Evolutionary conservation across 495 filamentous ascomycete species (phyloP).

Genomic region (Penicillium flavigenum): DNA sequence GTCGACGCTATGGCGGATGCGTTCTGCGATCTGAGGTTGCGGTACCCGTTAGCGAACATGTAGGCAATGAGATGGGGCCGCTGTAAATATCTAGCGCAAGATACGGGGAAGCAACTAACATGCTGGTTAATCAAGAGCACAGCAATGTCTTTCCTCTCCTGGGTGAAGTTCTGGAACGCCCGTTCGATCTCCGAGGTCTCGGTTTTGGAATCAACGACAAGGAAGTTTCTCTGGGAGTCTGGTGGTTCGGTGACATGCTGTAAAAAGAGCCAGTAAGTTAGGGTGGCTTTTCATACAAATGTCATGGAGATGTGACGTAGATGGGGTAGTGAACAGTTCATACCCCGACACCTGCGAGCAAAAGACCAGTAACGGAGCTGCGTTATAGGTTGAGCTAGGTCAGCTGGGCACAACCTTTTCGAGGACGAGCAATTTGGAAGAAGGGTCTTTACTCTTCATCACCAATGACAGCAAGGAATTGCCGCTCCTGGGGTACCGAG

Average conservation of each 20-base stretch:
- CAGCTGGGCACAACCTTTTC: constrained; percentile 17
- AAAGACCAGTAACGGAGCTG: constrained; percentile 92
- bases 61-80: neutral
- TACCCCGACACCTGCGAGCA: constrained; percentile 94
- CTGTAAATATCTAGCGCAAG: neutral
- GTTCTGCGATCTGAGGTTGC: constrained; percentile 74
- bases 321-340: constrained; percentile 30
- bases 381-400: constrained; percentile 26
- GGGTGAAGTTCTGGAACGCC: constrained; percentile 85
- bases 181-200: constrained; percentile 84
- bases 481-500: constrained; percentile 63
- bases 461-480: constrained; percentile 96
- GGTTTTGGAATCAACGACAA: constrained; percentile 92
- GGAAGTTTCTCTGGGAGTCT: constrained; percentile 92
- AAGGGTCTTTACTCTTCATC: constrained; percentile 72
- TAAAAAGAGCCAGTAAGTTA: constrained; percentile 2
- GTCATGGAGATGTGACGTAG: neutral
- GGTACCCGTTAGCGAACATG: neutral
- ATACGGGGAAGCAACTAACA: constrained; percentile 50
- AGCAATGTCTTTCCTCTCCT: constrained; percentile 90
- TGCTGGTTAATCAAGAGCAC: constrained; percentile 98
- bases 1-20: constrained; percentile 74
- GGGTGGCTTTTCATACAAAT: neutral
- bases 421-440: neutral
- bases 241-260: constrained; percentile 77